A percentile compares a stretch with the other conserved stretches of the same genome.
Evolutionary conservation across 345 rosid genomes (phyloP).

Genomic region (Eutrema japonicum): DNA sequence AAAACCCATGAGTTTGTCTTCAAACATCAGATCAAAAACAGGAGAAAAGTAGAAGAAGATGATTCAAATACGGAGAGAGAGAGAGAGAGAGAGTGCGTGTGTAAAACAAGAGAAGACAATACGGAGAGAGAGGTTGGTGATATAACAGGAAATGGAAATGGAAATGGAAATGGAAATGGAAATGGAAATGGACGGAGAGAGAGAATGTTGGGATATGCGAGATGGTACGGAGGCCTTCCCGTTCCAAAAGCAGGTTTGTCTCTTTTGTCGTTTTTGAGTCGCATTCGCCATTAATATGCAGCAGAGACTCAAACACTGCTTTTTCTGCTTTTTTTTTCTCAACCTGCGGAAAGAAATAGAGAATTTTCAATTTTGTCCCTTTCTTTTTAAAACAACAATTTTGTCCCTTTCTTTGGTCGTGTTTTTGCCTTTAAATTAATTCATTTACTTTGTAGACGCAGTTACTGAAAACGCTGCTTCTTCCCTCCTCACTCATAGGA

Average conservation of each 20-base stretch:
- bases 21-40: constrained; percentile 36
- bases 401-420: neutral
- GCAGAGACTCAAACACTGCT: constrained; percentile 11
- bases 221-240: constrained; percentile 19
- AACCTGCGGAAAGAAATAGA: neutral
- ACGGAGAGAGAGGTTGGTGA: neutral
- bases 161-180: too few relatives aligned
- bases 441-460: neutral
- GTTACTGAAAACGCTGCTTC: too few relatives aligned
- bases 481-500: too few relatives aligned
- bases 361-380: neutral
- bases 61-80: neutral
- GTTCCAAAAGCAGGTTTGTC: constrained; percentile 16
- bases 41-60: neutral
- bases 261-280: constrained; percentile 28
- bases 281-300: constrained; percentile 24
- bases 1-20: constrained; percentile 37
- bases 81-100: neutral
- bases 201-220: neutral
- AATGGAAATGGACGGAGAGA: constrained; percentile 6
- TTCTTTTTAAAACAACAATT: neutral
- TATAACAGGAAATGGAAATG: constrained; percentile 7
- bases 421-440: neutral
- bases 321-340: neutral
- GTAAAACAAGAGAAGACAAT: neutral